Conservation (phyloP, 2,329 filamentous ascomycete species). For the Pseudogymnoascus sp. region DNA sequence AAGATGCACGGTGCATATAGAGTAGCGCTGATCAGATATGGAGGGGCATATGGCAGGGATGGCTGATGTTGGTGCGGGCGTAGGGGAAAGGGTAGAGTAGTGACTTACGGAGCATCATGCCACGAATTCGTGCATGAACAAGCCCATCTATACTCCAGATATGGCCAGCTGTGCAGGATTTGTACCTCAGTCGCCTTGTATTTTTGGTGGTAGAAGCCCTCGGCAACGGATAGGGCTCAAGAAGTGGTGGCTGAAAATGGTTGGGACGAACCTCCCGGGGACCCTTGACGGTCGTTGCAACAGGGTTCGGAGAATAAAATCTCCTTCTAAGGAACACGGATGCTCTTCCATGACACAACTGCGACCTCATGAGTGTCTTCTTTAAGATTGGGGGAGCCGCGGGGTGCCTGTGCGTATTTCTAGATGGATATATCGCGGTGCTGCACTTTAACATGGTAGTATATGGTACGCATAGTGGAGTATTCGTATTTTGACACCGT, state of each 20-base stretch:
- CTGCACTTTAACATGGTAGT: slow-evolving; percentile 2
- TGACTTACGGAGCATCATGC: slow-evolving; percentile 14
- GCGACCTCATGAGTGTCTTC: slow-evolving; percentile 4
- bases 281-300: background rate
- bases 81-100: slow-evolving; percentile 17
- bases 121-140: slow-evolving; percentile 31
- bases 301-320: slow-evolving; percentile 4
- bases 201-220: background rate
- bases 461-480: background rate
- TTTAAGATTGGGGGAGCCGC: background rate
- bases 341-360: slow-evolving; percentile 7
- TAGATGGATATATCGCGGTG: slow-evolving; percentile 2
- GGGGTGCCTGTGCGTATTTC: background rate
- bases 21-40: slow-evolving; percentile 19
- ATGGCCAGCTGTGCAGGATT: background rate
- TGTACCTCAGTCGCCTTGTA: background rate
- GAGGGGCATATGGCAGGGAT: slow-evolving; percentile 22
- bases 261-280: background rate
- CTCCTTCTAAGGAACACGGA: slow-evolving; percentile 1
- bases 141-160: slow-evolving; percentile 15
- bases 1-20: slow-evolving; percentile 28
- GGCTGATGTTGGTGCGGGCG: slow-evolving; percentile 20
- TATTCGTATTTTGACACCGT: background rate
- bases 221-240: background rate
- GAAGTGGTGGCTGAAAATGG: background rate